phyloP scores from a whole-genome alignment of 192 early-diverging fungal species.

The Anaeromyces robustus region DNA sequence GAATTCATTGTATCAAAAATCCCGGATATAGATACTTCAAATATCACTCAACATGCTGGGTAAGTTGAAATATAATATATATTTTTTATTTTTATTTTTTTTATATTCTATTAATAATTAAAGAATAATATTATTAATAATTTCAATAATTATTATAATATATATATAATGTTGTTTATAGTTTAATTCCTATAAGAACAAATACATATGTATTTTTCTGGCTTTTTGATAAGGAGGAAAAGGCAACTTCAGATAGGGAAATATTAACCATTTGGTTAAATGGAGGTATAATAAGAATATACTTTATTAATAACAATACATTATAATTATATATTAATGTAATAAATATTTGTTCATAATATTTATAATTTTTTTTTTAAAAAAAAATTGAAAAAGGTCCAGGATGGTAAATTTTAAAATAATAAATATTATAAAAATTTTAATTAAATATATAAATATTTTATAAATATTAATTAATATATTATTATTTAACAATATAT shows the following conservation, averaged over 20 bases:
- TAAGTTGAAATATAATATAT: neutral
- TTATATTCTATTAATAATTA: no score
- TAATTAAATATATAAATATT: neutral
- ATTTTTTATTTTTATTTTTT: no score
- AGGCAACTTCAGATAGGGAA: conserved; percentile 4
- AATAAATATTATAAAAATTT: conserved; percentile 4
- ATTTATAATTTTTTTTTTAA: neutral
- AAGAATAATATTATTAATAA: no score
- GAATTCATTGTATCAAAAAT: neutral
- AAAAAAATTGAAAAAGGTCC: neutral
- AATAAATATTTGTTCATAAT: neutral
- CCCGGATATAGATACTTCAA: neutral
- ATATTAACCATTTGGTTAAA: conserved; percentile 47
- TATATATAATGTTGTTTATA: neutral
- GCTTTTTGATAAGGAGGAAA: conserved; percentile 13
- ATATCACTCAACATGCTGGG: neutral
- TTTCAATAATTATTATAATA: neutral
- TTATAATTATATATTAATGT: neutral
- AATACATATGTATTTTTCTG: conserved; percentile 26
- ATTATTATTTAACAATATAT: no score
- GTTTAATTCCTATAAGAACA: neutral
- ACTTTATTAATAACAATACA: no score
- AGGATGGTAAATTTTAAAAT: conserved; percentile 6
- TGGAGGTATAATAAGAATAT: conserved; percentile 20
- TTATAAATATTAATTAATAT: no score